phyloP scores from a whole-genome alignment of 2,329 filamentous ascomycete species.

The Coniochaeta sp. region DNA sequence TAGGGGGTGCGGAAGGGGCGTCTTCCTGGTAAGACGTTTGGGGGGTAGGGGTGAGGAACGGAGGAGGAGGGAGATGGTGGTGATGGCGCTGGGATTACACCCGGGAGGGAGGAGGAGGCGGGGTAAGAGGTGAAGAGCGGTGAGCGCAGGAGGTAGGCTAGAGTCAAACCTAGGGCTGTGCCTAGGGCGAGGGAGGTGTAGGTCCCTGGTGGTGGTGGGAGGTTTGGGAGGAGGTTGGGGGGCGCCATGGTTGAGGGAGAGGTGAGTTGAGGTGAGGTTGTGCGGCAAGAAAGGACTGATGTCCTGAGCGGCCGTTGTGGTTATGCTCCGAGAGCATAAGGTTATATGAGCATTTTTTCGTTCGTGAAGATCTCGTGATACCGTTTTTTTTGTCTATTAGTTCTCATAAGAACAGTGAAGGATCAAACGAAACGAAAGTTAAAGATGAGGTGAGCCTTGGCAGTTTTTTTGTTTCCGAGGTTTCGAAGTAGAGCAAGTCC shows the following conservation, averaged over 20 bases:
- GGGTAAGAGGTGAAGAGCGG: background rate
- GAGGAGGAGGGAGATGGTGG: conserved; percentile 25
- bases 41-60: conserved; percentile 54
- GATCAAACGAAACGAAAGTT: background rate
- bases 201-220: background rate
- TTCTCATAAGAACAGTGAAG: background rate
- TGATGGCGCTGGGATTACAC: conserved; percentile 37
- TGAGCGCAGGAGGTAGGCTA: background rate
- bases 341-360: too few species aligned
- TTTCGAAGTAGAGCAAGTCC: too few species aligned
- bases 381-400: too few species aligned
- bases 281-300: too few species aligned
- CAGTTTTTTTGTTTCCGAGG: too few species aligned
- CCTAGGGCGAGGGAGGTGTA: background rate
- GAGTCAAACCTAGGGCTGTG: background rate
- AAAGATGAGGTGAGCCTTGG: too few species aligned
- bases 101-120: conserved; percentile 3
- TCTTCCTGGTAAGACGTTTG: conserved; percentile 60
- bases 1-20: conserved; percentile 65
- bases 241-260: background rate
- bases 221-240: background rate
- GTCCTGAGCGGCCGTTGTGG: too few species aligned
- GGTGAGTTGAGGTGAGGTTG: too few species aligned
- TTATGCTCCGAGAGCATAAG: background rate
- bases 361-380: too few species aligned